These are phyloP conservation scores for Lactarius hengduanensis DNA, from an alignment of 768 basidiomycete genomes.

Conservation along the genomic window DNA sequence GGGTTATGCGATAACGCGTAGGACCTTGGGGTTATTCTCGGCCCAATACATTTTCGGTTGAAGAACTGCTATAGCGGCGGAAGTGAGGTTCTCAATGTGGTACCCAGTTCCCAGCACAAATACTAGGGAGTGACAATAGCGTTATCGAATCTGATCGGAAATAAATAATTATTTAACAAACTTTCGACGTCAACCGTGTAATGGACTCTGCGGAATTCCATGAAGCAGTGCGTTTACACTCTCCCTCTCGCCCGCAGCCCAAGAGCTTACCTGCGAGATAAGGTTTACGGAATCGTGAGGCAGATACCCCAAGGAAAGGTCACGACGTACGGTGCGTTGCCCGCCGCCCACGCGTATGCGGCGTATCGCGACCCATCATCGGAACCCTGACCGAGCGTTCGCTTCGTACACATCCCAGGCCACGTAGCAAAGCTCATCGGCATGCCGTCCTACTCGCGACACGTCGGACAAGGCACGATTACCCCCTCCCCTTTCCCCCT, in stretches of 20 bases:
- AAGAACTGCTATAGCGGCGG: not conserved
- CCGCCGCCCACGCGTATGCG: not conserved
- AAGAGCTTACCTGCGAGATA: not conserved
- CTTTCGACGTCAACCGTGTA: not conserved
- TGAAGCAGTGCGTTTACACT: conserved; percentile 44
- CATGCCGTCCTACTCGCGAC: conserved; percentile 75
- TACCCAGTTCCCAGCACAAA: not conserved
- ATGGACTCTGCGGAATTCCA: conserved; percentile 62
- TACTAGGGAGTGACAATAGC: too few relatives aligned
- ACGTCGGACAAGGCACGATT: conserved; percentile 72
- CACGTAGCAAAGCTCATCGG: conserved; percentile 79
- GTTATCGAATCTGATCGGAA: not conserved
- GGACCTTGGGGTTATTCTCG: not conserved
- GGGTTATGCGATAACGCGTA: not conserved
- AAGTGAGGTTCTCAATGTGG: not conserved
- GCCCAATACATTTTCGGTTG: not conserved
- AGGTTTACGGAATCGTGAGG: conserved; percentile 75
- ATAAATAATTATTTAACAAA: conserved; percentile 1
- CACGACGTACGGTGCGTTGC: conserved; percentile 66
- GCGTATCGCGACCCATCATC: not conserved
- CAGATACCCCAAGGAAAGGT: conserved; percentile 66
- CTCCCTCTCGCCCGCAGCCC: not conserved
- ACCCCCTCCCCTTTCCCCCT: not conserved
- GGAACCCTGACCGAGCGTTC: not conserved
- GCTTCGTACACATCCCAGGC: conserved; percentile 41